Base-by-base conservation (phyloP, 768 basidiomycete species). In the Kwoniella heveanensis region DNA sequence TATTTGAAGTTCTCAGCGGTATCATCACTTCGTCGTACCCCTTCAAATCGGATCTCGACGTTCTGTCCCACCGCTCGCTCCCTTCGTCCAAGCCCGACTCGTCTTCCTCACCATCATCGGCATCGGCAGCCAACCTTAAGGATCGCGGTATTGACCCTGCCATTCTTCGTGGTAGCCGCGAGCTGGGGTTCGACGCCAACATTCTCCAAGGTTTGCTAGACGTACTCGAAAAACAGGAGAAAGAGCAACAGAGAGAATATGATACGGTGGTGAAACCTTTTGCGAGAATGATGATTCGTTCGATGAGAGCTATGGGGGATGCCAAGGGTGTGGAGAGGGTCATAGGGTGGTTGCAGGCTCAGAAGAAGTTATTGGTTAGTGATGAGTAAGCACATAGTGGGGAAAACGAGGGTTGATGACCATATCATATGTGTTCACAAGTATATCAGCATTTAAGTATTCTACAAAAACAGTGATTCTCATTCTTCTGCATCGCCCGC, bases 221-320 rank as follows among this genome's bases (percentile, higher is more conserved):
- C 19, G 4, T 44, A 44, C 6, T 44, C 10, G 39, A 44, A 44
- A 9, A 17, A 3, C 10, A 44, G 19, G 21, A 39, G 12, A 30
- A 53, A 12, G 22, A 47, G 56, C 47, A 57, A 19, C 9, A 53
- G 48, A 60, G 21, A 24, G 48, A 54, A 36, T 44, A 10, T 17
- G 39, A 44, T 3, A 44, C 39, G 10, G 39, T 44, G 10, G 82
- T 86, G n/a, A 81, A 82, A 61, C 90, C 90, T 46, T 71, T 91
- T 77, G 88, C 87, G 77, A 87, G 83, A 81, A 86, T 86, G 85
- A 87, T 91, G 78, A 85, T 88, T 71, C 86, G 84, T 70, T 86
- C 85, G 15, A 84, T 90, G 66, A 83, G 85, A 73, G 54, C 81
- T 46, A 80, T 86, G 27, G 83, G 83, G 22, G 89, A 91, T 73